Percentiles rank a stretch among this genome's conserved stretches.
These are phyloP conservation scores for Talaromyces liani DNA, from an alignment of 495 filamentous ascomycete genomes.

Conservation along the genomic window DNA sequence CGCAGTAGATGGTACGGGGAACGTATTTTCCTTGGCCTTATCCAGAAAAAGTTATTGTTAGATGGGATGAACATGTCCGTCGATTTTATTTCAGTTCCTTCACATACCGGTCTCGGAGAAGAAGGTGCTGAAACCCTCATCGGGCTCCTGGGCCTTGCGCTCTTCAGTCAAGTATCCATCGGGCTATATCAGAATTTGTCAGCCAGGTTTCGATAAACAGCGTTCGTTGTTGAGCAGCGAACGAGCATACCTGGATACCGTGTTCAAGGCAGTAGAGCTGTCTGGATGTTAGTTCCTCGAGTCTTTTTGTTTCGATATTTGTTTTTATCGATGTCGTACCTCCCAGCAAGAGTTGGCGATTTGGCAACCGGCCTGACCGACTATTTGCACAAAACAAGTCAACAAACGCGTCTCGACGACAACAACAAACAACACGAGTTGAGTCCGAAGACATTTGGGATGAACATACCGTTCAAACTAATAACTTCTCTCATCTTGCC, in stretches of 20 bases:
- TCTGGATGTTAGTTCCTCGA: constrained; percentile 10
- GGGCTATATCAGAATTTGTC: constrained; percentile 50
- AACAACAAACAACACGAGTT: constrained; percentile 9
- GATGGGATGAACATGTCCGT: constrained; percentile 9
- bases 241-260: constrained; percentile 82
- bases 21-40: constrained; percentile 97
- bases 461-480: constrained; percentile 87
- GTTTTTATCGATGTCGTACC: constrained; percentile 46
- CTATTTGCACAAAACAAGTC: constrained; percentile 41
- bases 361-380: constrained; percentile 99
- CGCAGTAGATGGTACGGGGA: constrained; percentile 97
- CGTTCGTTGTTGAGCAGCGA: neutral
- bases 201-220: constrained; percentile 7
- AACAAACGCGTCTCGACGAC: constrained; percentile 13
- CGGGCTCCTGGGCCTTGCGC: constrained; percentile 83
- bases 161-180: constrained; percentile 99
- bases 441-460: constrained; percentile 2
- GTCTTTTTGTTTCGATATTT: constrained; percentile 4
- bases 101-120: constrained; percentile 98
- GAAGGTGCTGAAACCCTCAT: constrained; percentile 99
- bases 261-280: constrained; percentile 99
- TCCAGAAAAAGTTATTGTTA: constrained; percentile 11
- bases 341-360: constrained; percentile 99
- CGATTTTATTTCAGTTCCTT: constrained; percentile 10
- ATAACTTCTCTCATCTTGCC: constrained; percentile 97